Base-by-base conservation (phyloP, 345 rosid species). In the Leavenworthia alabamica region DNA sequence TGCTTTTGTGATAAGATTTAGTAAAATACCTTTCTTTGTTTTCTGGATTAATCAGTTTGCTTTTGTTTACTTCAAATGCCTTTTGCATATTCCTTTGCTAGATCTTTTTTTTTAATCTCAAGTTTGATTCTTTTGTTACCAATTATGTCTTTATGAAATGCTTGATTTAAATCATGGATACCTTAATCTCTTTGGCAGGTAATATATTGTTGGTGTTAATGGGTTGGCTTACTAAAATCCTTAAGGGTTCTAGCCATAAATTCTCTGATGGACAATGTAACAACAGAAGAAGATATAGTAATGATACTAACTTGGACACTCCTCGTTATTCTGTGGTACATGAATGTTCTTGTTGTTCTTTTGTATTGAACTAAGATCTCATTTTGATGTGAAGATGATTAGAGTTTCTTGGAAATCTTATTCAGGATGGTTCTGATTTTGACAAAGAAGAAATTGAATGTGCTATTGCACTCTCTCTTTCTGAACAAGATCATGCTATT, bases 151-250 rank as follows among this genome's bases (percentile, higher is more conserved):
- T 16, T n/a, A n/a, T n/a, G n/a, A n/a, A 28, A 62, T 60, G 19
- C 20, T 17, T 40, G 65, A 39, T 23, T 63, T 16, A 48, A 45
- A 11, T 31, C 10, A 42, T 68, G 65, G 55, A 29, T 20, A 44
- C 17, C 65, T 66, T 56, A 52, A 13, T 49, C 12, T 77, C 39
- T 72, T 23, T 76, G 70, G 70, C 75, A 75, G 84, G 81, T 44
- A 44, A 40, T 64, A 62, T 66, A 49, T 64, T 70, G 19, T 73
- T 50, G 56, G 53, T 57, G 62, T 41, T 37, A 49, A 90, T 93
- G 99, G 92, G 83, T 45, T 93, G 99, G 99, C 79, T 83, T 62
- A 87, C 79, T 58, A 84, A 87, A 64, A 71, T 87, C 73, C 66
- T 93, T 26, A 80, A 83, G 37, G 95, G 92, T 39, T 81, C 96